Evolutionary conservation across 169 alveolate species (phyloP).

Genomic region (Eimeria acervulina): DNA sequence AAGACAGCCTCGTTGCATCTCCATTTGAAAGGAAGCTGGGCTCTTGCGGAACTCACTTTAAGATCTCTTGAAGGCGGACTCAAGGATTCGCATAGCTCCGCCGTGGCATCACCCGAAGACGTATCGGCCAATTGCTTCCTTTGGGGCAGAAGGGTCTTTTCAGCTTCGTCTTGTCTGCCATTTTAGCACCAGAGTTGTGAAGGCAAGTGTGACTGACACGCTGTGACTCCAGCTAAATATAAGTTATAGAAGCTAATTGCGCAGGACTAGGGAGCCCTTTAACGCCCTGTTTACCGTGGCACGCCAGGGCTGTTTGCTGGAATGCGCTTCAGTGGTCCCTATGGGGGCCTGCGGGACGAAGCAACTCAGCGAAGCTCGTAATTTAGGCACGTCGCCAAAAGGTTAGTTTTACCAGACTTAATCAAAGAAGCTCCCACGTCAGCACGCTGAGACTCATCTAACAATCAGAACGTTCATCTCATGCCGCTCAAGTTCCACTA

Average conservation of each 20-base stretch:
- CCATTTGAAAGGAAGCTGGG: not conserved
- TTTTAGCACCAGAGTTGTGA: not conserved
- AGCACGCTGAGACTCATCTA: not conserved
- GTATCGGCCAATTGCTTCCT: not conserved
- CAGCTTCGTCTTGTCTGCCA: not conserved
- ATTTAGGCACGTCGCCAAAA: conserved; percentile 8
- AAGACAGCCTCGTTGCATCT: not conserved
- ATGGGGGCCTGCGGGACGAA: conserved; percentile 67
- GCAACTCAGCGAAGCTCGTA: conserved; percentile 31
- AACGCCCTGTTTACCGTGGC: not conserved
- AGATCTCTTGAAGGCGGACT: not conserved
- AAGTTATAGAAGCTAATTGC: not conserved
- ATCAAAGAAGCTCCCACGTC: not conserved
- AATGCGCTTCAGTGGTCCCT: conserved; percentile 30
- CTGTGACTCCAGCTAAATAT: not conserved
- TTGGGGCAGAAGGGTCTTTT: not conserved
- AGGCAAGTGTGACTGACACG: not conserved
- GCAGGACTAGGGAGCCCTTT: not conserved
- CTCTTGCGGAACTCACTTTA: not conserved
- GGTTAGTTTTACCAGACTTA: not conserved
- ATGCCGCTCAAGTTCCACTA: not conserved
- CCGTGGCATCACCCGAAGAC: not conserved
- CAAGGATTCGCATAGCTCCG: not conserved
- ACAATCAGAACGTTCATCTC: not conserved
- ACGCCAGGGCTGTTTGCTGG: conserved; percentile 21